These are phyloP conservation scores for Blastobotrys apis DNA, from an alignment of 1,139 yeast genomes.

Conservation along the genomic window DNA sequence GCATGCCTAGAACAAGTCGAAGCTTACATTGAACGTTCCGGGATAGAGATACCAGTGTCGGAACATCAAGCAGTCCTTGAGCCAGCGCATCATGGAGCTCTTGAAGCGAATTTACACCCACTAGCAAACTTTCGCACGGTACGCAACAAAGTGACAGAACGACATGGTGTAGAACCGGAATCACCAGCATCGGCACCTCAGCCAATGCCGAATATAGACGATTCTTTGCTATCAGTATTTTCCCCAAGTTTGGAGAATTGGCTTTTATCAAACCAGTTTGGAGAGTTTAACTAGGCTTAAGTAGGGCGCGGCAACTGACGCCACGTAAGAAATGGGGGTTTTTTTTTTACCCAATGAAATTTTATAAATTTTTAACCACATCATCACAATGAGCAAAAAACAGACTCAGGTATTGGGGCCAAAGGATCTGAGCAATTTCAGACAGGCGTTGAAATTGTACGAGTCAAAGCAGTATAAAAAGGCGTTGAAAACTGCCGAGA, in stretches of 20 bases:
- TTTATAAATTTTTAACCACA: neutral
- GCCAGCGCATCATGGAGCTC: neutral
- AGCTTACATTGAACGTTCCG: slow-evolving; percentile 2
- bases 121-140: slow-evolving; percentile 8
- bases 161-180: slow-evolving; percentile 1
- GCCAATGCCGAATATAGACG: neutral
- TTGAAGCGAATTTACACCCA: slow-evolving; percentile 13
- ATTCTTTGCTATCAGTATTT: neutral
- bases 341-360: neutral
- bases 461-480: slow-evolving; percentile 86
- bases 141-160: neutral
- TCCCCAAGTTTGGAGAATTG: slow-evolving; percentile 8
- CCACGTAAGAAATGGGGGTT: too few species aligned
- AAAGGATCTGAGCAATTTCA: slow-evolving; percentile 60
- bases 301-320: too few species aligned
- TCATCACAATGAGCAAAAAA: neutral
- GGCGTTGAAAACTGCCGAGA: slow-evolving; percentile 71
- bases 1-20: slow-evolving; percentile 6
- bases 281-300: slow-evolving; percentile 1
- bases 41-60: neutral
- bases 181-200: neutral
- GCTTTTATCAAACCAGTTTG: slow-evolving; percentile 10
- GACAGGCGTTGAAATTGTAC: slow-evolving; percentile 76
- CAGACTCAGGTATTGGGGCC: slow-evolving; percentile 2
- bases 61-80: neutral